Conservation (phyloP, 179 eudicot species). For the Beta lomatogona region DNA sequence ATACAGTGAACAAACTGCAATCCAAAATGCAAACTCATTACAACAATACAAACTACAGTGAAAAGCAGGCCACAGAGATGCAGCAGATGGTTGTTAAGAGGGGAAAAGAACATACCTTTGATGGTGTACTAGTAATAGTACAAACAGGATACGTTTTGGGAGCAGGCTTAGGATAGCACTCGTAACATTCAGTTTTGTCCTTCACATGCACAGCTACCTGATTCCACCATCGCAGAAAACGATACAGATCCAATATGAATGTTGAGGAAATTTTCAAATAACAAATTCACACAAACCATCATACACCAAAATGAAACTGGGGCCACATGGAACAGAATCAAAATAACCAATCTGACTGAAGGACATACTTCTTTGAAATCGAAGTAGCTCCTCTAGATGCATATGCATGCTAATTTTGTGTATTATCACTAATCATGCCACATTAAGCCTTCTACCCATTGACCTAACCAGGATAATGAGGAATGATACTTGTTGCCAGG, state of each 20-base stretch:
- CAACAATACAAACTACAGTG: background rate
- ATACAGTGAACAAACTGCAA: conserved; percentile 98
- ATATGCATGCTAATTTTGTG: background rate
- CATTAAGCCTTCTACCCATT: background rate
- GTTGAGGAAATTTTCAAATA: background rate
- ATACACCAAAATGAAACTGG: background rate
- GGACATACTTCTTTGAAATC: background rate
- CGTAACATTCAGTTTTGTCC: conserved; percentile 88
- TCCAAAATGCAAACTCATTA: background rate
- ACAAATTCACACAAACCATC: background rate
- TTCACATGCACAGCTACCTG: conserved; percentile 95
- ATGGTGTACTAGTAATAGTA: conserved; percentile 96
- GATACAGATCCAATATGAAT: background rate
- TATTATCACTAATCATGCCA: no score
- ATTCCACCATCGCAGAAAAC: conserved; percentile 5
- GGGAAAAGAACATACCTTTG: conserved; percentile 55
- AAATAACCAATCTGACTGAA: background rate
- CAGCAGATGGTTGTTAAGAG: conserved; percentile 1
- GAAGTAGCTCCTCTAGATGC: background rate
- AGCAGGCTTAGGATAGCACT: conserved; percentile 95
- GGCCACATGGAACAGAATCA: background rate
- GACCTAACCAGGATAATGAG: background rate
- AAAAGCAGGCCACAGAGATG: conserved; percentile 5
- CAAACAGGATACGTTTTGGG: conserved; percentile 97
- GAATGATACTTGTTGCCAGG: background rate